phyloP scores from a whole-genome alignment of 176 grass and related monocot genomes.

The Ensete ventricosum region DNA sequence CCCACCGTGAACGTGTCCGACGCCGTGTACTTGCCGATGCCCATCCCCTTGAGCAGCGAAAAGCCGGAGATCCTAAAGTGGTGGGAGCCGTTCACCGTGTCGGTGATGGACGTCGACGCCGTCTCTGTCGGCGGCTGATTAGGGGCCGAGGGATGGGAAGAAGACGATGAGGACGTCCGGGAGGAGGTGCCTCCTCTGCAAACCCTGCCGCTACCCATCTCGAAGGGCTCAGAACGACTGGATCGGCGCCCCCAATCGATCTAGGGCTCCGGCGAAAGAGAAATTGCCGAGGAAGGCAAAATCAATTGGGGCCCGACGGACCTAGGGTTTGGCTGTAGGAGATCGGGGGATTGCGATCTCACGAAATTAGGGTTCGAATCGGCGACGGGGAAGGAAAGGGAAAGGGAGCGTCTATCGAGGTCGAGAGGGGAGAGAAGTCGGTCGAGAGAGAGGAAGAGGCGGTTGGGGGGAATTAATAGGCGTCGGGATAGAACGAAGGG shows the following conservation, averaged over 20 bases:
- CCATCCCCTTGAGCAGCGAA: constrained; percentile 15
- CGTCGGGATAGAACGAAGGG: too few species aligned
- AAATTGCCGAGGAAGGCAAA: not conserved
- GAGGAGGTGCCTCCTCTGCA: constrained; percentile 1
- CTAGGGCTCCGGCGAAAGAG: not conserved
- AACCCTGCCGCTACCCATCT: not conserved
- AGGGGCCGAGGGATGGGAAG: not conserved
- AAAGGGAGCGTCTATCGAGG: not conserved
- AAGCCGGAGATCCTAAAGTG: constrained; percentile 7
- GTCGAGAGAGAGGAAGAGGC: not conserved
- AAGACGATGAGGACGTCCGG: not conserved
- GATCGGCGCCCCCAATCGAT: not conserved
- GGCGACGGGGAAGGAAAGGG: not conserved
- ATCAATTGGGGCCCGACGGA: not conserved
- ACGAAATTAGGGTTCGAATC: not conserved
- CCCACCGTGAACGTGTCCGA: constrained; percentile 4
- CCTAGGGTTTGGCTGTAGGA: not conserved
- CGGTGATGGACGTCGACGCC: constrained; percentile 3
- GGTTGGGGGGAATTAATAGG: not conserved
- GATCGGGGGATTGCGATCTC: not conserved
- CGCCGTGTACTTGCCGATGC: constrained; percentile 7
- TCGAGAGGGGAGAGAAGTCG: not conserved
- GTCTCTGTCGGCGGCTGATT: not conserved
- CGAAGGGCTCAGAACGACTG: not conserved
- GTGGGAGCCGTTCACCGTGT: constrained; percentile 11